phyloP scores from a whole-genome alignment of 2,329 filamentous ascomycete genomes.

The Xylariaceae sp. region DNA sequence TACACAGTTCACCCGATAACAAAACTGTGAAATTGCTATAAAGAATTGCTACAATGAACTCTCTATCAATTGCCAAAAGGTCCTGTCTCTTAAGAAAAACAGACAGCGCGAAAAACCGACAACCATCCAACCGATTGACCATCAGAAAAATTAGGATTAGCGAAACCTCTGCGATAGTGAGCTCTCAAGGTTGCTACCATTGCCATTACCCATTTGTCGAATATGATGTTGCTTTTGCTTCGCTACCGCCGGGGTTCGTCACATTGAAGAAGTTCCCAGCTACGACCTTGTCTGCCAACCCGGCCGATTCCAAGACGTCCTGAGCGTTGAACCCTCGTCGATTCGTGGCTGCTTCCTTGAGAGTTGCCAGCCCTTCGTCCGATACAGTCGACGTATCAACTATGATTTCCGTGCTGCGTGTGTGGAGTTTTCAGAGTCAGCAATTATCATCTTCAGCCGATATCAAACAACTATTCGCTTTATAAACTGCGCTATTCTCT shows the following conservation, averaged over 20 bases:
- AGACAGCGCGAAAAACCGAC: too few relatives aligned
- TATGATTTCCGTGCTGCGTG: constrained; percentile 25
- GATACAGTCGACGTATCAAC: constrained; percentile 29
- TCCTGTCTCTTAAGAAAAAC: too few relatives aligned
- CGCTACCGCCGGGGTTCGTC: constrained; percentile 27
- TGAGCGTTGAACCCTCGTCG: constrained; percentile 26
- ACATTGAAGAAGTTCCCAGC: constrained; percentile 34
- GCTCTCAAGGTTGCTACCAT: constrained; percentile 15
- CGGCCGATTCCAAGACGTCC: constrained; percentile 25
- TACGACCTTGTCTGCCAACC: constrained; percentile 30
- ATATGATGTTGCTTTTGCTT: constrained; percentile 6
- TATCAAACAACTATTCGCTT: not conserved
- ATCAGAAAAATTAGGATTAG: constrained; percentile 2
- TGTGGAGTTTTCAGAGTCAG: constrained; percentile 2
- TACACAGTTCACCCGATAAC: too few relatives aligned
- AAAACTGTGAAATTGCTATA: too few relatives aligned
- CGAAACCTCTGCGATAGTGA: constrained; percentile 14
- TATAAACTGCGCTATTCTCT: not conserved
- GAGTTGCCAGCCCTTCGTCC: constrained; percentile 20
- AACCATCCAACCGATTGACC: constrained; percentile 8
- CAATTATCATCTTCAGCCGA: not conserved
- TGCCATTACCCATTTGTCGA: constrained; percentile 6
- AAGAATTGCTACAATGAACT: too few relatives aligned
- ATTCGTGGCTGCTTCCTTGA: constrained; percentile 25
- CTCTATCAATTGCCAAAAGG: too few relatives aligned